These are phyloP conservation scores for Acanthamoeba castellanii DNA, from an alignment of 208 protist genomes.

Conservation along the genomic window DNA sequence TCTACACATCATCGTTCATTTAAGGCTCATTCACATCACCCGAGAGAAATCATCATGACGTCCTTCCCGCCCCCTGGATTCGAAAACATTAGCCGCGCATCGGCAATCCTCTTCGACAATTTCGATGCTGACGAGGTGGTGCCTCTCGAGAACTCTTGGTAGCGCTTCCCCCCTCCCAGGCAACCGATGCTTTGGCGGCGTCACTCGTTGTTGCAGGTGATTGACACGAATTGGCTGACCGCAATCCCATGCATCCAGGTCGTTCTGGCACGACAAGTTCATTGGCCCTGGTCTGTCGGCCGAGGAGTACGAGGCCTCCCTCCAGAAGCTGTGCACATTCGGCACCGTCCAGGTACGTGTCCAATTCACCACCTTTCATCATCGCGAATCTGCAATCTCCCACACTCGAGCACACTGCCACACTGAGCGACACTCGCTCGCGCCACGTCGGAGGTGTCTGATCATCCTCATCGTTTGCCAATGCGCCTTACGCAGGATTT, in stretches of 20 bases:
- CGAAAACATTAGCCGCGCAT: conserved; percentile 39
- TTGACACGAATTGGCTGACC: background rate
- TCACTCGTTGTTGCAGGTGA: background rate
- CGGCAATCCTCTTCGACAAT: conserved; percentile 54
- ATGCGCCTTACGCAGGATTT: conserved; percentile 42
- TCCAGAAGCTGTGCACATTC: conserved; percentile 69
- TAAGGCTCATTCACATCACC: too few relatives aligned
- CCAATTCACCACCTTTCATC: background rate
- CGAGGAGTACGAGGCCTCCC: conserved; percentile 70
- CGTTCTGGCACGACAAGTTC: conserved; percentile 76
- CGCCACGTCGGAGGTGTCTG: background rate
- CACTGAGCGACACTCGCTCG: too few relatives aligned
- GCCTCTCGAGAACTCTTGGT: conserved; percentile 69
- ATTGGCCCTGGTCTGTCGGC: conserved; percentile 68
- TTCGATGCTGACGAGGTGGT: conserved; percentile 61
- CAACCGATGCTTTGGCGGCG: too few relatives aligned
- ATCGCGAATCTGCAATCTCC: background rate
- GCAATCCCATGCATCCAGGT: background rate
- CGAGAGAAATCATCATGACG: background rate
- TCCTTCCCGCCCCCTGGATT: conserved; percentile 60
- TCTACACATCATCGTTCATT: too few relatives aligned
- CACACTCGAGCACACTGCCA: background rate
- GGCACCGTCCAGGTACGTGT: conserved; percentile 57
- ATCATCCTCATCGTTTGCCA: background rate
- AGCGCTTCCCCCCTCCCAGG: background rate